A percentile compares a stretch with the other conserved stretches of the same genome.
Evolutionary conservation across 1,139 yeast species (phyloP).

Genomic region (Geotrichum candidum): DNA sequence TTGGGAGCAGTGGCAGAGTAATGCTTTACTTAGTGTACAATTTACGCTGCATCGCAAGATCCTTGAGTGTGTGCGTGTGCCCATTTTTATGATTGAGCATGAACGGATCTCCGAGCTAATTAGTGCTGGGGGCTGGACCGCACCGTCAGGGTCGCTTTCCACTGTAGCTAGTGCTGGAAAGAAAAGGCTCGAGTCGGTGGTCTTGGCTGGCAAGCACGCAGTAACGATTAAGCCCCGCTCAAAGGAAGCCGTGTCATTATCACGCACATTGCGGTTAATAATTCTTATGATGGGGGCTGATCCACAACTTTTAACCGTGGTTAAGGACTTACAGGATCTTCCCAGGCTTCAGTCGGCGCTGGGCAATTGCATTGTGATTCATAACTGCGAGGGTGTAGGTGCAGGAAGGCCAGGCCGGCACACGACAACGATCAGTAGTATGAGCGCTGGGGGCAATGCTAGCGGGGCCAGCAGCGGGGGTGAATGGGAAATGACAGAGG

Average conservation of each 20-base stretch:
- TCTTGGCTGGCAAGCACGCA: background rate
- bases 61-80: constrained; percentile 21
- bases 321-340: background rate
- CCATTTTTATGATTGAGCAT: constrained; percentile 24
- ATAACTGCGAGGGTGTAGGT: constrained; percentile 5
- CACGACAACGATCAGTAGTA: background rate
- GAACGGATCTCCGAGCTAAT: constrained; percentile 10
- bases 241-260: constrained; percentile 2
- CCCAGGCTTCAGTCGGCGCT: background rate
- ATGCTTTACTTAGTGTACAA: constrained; percentile 25
- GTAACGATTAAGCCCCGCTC: constrained; percentile 11
- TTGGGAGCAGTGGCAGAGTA: constrained; percentile 23
- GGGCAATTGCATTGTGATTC: background rate
- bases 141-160: background rate
- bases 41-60: constrained; percentile 23
- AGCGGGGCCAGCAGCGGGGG: background rate
- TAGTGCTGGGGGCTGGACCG: constrained; percentile 5
- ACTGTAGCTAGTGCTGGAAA: background rate
- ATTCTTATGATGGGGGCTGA: constrained; percentile 5
- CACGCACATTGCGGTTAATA: constrained; percentile 1
- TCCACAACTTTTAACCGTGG: background rate
- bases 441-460: background rate
- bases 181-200: background rate
- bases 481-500: constrained; percentile 12
- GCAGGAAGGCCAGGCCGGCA: background rate